phyloP scores from a whole-genome alignment of 2,329 filamentous ascomycete genomes.

The Fusarium udum region DNA sequence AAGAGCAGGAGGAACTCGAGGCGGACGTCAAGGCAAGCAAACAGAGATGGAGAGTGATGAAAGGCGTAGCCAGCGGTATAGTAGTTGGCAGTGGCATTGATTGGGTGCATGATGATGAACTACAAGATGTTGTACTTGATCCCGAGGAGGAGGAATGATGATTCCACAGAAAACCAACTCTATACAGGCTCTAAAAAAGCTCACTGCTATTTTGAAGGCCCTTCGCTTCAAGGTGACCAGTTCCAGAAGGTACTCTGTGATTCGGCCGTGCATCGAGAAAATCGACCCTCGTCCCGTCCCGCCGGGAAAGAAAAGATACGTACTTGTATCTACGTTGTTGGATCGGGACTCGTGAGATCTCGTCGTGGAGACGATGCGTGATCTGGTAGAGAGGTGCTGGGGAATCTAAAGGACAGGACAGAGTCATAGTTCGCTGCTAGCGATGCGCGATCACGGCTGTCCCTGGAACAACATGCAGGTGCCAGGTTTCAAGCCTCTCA shows the following conservation, averaged over 20 bases:
- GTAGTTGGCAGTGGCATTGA: conserved; percentile 84
- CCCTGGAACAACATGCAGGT: conserved; percentile 36
- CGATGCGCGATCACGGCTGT: conserved; percentile 28
- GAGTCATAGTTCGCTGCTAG: conserved; percentile 23
- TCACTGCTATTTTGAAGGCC: neutral
- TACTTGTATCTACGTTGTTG: conserved; percentile 13
- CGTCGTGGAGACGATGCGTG: conserved; percentile 9
- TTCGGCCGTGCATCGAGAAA: neutral
- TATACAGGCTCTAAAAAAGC: neutral
- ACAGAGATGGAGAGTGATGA: conserved; percentile 77
- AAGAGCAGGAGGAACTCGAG: conserved; percentile 68
- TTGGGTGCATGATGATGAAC: conserved; percentile 75
- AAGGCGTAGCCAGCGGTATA: conserved; percentile 80
- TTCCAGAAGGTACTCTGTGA: neutral
- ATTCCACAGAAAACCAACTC: neutral
- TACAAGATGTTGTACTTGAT: conserved; percentile 78
- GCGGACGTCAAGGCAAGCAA: conserved; percentile 68
- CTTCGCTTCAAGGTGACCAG: neutral
- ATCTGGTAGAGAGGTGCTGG: neutral
- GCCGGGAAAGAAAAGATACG: conserved; percentile 24
- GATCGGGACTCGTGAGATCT: neutral
- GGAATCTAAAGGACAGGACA: neutral
- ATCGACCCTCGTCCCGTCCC: conserved; percentile 17
- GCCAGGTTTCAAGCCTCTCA: conserved; percentile 21
- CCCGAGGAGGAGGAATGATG: conserved; percentile 57